Evolutionary conservation across 1,284 basidiomycete genomes (phyloP), one percentile per base, ranked within the genome.

Genomic region (Sutorius eximius): DNA sequence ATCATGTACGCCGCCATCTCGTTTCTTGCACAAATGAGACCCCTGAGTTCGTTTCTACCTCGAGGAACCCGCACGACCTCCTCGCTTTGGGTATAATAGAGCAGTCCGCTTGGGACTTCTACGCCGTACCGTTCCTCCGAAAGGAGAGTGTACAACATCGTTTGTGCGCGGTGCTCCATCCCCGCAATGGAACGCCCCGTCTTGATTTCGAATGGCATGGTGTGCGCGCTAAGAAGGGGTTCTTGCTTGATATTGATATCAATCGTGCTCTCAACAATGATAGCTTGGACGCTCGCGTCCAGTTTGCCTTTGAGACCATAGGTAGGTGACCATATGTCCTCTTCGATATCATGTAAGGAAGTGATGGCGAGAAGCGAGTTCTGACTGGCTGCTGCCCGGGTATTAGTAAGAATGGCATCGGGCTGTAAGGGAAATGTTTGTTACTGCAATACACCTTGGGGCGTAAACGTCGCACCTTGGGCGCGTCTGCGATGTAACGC

Each of bases 261-360:
- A 60, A 56, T 46, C 61, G 65, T 61, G 22, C 61, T 61, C 57
- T 82, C 81, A 10, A 82, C 71, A 33, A 93, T 80, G 12, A 82
- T 71, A 0, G 83, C 83, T 62, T 93, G 82, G 0, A 98, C 85
- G 5, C 89, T 93, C 0, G 91, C 95, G 64, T 99, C 96, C 18
- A 99, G 77, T 72, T 98, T 98, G 22, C 96, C 97, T 70, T 96
- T 98, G 38, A 99, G 78, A 1, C 96, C 97, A 67, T 91, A 97
- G 12, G 87, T 89, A 0, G 97, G 95, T 0, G 92, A 95, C 90
- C 93, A 97, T 57, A 99, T 96, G 62, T 98, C 95, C 70, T 99
- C 96, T 75, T 99, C 97, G 40, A 97, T 82, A 55, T 95, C 95
- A 58, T 91, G 82, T 2, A 95, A 71, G 24, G 85, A 77, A 10